Evolutionary conservation across 2,329 filamentous ascomycete species (phyloP).

Genomic region (Diaporthe destruens): DNA sequence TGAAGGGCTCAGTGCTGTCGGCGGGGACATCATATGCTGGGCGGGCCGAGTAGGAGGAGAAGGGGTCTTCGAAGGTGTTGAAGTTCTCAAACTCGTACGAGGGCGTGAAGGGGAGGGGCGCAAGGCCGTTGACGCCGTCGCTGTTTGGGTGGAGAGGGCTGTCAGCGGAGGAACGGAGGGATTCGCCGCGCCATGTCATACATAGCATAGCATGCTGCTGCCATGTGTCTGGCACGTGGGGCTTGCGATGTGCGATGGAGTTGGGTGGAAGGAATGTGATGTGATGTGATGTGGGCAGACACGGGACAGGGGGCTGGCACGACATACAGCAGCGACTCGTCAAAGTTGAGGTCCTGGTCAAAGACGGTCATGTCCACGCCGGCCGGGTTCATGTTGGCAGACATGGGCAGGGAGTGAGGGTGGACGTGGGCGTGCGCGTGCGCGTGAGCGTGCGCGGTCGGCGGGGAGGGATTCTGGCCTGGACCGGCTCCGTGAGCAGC

Average conservation of each 20-base stretch:
- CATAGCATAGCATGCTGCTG: neutral
- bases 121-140: conserved; percentile 59
- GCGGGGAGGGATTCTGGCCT: conserved; percentile 27
- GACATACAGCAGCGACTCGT: conserved; percentile 68
- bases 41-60: conserved; percentile 65
- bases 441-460: neutral
- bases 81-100: conserved; percentile 72
- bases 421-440: conserved; percentile 27
- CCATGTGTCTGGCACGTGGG: conserved; percentile 22
- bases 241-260: neutral
- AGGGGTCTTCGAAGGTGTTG: conserved; percentile 75
- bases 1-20: conserved; percentile 44
- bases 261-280: neutral
- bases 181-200: no score
- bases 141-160: conserved; percentile 45
- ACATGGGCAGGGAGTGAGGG: conserved; percentile 35
- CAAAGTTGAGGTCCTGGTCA: conserved; percentile 66
- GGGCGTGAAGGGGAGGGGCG: conserved; percentile 66
- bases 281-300: neutral
- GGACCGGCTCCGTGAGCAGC: conserved; percentile 32
- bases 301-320: neutral
- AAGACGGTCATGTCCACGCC: conserved; percentile 60
- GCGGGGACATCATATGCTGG: conserved; percentile 59
- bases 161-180: conserved; percentile 11
- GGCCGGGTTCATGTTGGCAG: conserved; percentile 34